Evolutionary conservation across 164 flowering plant genomes (phyloP).

Genomic region (Sextonia rubra): DNA sequence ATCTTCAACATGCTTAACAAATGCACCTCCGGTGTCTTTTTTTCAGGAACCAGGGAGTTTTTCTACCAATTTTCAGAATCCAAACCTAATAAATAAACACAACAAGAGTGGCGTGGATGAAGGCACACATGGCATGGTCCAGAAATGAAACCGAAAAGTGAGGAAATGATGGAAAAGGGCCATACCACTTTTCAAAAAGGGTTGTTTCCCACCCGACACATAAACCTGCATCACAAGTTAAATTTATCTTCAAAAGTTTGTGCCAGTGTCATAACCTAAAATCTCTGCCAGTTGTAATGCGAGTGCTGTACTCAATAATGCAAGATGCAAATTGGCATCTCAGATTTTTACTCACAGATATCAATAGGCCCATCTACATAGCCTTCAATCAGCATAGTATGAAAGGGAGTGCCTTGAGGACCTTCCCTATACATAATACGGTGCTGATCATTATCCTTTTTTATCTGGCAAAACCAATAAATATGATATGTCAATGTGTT

Average conservation of each 20-base stretch:
- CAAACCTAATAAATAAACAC: background rate
- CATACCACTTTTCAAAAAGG: slow-evolving; percentile 78
- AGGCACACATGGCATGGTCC: background rate
- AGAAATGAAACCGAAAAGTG: background rate
- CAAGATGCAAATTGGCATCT: background rate
- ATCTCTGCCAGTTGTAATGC: background rate
- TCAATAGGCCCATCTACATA: slow-evolving; percentile 78
- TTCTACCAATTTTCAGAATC: background rate
- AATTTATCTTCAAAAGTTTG: background rate
- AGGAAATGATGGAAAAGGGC: background rate
- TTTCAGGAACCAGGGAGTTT: too few relatives aligned
- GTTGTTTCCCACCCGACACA: slow-evolving; percentile 75
- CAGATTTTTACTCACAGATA: slow-evolving; percentile 54
- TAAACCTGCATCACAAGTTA: slow-evolving; percentile 53
- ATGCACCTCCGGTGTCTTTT: too few relatives aligned
- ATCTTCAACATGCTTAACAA: too few relatives aligned
- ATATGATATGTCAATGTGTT: background rate
- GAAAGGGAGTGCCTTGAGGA: slow-evolving; percentile 75
- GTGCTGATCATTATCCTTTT: slow-evolving; percentile 70
- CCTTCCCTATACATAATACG: slow-evolving; percentile 96
- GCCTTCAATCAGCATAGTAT: slow-evolving; percentile 85
- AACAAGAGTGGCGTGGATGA: background rate
- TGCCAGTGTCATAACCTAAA: background rate
- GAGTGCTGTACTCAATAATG: background rate
- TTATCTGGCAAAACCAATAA: slow-evolving; percentile 39